phyloP scores from a whole-genome alignment of 768 basidiomycete species.

The Panellus pusillus region DNA sequence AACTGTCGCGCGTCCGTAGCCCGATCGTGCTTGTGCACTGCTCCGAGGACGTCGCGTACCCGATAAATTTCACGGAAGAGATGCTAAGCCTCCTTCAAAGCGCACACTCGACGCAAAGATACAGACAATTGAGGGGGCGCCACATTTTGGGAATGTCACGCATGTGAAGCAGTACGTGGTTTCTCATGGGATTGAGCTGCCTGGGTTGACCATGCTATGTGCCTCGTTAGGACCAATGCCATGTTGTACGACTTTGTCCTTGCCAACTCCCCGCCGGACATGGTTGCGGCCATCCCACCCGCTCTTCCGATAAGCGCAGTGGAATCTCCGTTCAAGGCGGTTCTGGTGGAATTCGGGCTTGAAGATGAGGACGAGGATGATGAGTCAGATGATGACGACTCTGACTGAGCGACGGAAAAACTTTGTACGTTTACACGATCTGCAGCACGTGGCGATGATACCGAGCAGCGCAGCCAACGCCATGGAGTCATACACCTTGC shows the following conservation, averaged over 20 bases:
- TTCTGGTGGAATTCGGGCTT: conserved; percentile 27
- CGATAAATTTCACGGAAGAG: conserved; percentile 27
- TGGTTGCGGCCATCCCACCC: conserved; percentile 20
- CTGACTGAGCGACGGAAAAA: too few relatives aligned
- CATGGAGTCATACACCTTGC: too few relatives aligned
- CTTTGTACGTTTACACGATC: too few relatives aligned
- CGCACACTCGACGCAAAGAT: conserved; percentile 31
- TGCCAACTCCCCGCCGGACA: conserved; percentile 29
- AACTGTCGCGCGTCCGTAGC: conserved; percentile 28
- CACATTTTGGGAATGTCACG: conserved; percentile 39
- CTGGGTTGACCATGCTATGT: too few relatives aligned
- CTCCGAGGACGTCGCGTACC: conserved; percentile 36
- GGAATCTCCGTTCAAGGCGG: conserved; percentile 32
- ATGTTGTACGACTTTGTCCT: not conserved
- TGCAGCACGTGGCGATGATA: too few relatives aligned
- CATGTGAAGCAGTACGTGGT: conserved; percentile 30
- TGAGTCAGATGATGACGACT: conserved; percentile 11
- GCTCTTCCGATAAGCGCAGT: conserved; percentile 18
- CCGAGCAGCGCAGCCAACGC: too few relatives aligned
- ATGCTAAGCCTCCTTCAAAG: conserved; percentile 25
- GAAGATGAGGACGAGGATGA: conserved; percentile 15
- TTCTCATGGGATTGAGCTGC: not conserved
- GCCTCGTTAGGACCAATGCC: too few relatives aligned
- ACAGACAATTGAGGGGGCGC: conserved; percentile 28
- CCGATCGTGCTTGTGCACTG: conserved; percentile 37